Evolutionary conservation across 179 eudicot genomes (phyloP), one percentile per base, ranked within the genome.

Genomic region (Patellifolia procumbens): DNA sequence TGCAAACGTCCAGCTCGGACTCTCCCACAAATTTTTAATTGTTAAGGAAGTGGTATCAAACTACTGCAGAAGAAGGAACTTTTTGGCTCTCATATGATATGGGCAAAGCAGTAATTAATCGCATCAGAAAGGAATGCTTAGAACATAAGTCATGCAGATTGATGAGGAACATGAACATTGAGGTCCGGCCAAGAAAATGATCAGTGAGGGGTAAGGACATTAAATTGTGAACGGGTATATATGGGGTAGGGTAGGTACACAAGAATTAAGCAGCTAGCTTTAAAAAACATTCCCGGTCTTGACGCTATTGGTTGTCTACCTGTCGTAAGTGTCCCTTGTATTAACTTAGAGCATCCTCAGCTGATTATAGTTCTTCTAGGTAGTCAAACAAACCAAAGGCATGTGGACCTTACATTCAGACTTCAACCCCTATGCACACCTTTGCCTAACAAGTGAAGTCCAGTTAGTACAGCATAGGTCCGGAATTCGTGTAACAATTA

Each of bases 281-380:
- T 12, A 28, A 28, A 37, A 19, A 60, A 45, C 5, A 46, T 5
- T 19, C 10, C 6, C 10, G 10, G 16, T 24, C 12, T 59, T 28
- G 32, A 53, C 53, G 61, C 46, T 66, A 34, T 31, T 66, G 65
- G 58, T 26, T 65, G 29, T 22, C 15, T 52, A 45, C 77, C 61
- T 29, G 29, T 45, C 22, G 20, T 20, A 26, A 29, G 9, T 74
- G 56, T 17, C 56, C 35, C 24, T 43, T 34, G 76, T 35, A 32
- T 11, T 22, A 22, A 13, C 34, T 43, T 24, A 42, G 37, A 63
- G 56, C 19, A 63, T 39, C 42, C 9, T 65, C 53, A 5, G 32
- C 32, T 20, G 46, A 35, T 32, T 34, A n/a, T 15, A 55, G 43
- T 32, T 52, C 13, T 32, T n/a, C 28, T 37, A 31, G 26, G 42